phyloP scores from a whole-genome alignment of 345 rosid species.

The Brassica rapa region DNA sequence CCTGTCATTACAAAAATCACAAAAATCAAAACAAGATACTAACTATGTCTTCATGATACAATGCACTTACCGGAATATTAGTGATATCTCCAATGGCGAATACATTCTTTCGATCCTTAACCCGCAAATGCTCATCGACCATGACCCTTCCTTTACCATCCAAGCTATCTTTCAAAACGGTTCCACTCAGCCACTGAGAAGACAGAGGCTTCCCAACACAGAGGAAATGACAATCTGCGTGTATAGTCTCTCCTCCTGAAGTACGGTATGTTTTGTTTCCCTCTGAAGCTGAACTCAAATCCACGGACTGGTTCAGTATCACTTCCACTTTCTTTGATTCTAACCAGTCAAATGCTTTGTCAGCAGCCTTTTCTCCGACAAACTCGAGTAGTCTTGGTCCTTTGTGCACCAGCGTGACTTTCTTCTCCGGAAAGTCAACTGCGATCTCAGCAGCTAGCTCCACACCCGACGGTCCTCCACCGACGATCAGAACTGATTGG shows the following conservation, averaged over 20 bases:
- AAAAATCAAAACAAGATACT: constrained; percentile 1
- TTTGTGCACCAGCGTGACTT: constrained; percentile 72
- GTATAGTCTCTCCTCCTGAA: constrained; percentile 63
- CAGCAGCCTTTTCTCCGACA: constrained; percentile 67
- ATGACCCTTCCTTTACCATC: constrained; percentile 66
- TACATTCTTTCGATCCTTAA: constrained; percentile 52
- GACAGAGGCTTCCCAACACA: constrained; percentile 67
- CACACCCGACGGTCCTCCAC: constrained; percentile 95
- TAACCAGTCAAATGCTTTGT: constrained; percentile 72
- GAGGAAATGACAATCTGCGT: constrained; percentile 76
- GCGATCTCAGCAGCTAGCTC: constrained; percentile 93
- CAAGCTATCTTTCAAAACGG: constrained; percentile 53
- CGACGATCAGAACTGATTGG: constrained; percentile 68
- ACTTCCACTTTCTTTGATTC: constrained; percentile 70
- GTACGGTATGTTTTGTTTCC: constrained; percentile 50
- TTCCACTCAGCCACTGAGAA: constrained; percentile 70
- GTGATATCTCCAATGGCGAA: constrained; percentile 86
- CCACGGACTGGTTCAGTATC: constrained; percentile 62
- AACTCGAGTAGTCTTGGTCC: constrained; percentile 85
- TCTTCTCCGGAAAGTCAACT: constrained; percentile 74
- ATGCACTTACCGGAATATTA: constrained; percentile 53
- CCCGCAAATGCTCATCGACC: constrained; percentile 71
- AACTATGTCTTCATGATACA: not conserved
- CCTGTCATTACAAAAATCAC: constrained; percentile 44
- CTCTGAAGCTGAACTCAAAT: constrained; percentile 53